These are phyloP conservation scores for Aspergillus steynii DNA, from an alignment of 495 filamentous ascomycete genomes.

Conservation along the genomic window DNA sequence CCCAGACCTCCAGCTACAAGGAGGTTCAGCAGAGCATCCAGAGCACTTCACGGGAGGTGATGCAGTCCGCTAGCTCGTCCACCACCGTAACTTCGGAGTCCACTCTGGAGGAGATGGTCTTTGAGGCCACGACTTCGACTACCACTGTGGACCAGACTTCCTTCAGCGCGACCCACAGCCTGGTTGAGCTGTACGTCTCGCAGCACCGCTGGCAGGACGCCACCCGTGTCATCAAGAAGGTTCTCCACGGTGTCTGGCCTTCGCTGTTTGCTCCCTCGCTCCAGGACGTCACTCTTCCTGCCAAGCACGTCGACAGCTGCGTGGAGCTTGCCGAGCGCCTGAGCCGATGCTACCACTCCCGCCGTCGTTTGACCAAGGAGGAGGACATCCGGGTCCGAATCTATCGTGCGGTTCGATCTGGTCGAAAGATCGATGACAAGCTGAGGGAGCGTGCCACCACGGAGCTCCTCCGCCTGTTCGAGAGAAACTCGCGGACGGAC, in stretches of 20 bases:
- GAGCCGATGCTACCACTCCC: conserved; percentile 40
- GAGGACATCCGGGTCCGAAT: conserved; percentile 37
- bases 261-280: conserved; percentile 35
- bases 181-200: conserved; percentile 30
- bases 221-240: conserved; percentile 37
- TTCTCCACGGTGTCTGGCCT: conserved; percentile 37
- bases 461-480: conserved; percentile 32
- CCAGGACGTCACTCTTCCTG: conserved; percentile 37
- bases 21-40: conserved; percentile 35
- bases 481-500: conserved; percentile 35
- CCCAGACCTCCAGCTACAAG: conserved; percentile 29
- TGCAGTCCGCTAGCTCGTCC: conserved; percentile 25
- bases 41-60: conserved; percentile 29
- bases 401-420: conserved; percentile 33
- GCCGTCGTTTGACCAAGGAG: conserved; percentile 36
- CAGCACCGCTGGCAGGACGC: conserved; percentile 45
- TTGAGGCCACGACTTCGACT: conserved; percentile 25
- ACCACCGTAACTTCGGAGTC: conserved; percentile 33
- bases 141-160: conserved; percentile 32
- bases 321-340: conserved; percentile 34
- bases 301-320: conserved; percentile 30
- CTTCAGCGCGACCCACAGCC: conserved; percentile 30
- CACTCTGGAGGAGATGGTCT: conserved; percentile 38
- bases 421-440: conserved; percentile 37
- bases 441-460: conserved; percentile 29